Evolutionary conservation across 768 basidiomycete species (phyloP).

Genomic region (Pleurotus eryngii): DNA sequence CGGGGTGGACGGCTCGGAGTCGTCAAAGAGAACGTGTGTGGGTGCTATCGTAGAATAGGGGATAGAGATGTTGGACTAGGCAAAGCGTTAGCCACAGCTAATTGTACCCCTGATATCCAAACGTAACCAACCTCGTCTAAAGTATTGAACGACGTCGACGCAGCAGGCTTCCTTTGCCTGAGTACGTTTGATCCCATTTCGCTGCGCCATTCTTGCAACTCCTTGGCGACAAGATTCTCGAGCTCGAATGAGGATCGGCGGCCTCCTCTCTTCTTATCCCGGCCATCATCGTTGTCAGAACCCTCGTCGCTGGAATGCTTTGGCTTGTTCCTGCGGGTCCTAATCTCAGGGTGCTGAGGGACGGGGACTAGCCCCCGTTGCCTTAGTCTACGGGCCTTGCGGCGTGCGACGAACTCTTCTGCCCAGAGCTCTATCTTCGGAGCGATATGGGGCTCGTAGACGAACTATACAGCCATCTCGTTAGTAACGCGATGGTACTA

Average conservation of each 20-base stretch:
- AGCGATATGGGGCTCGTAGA: slow-evolving; percentile 69
- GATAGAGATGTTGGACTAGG: slow-evolving; percentile 42
- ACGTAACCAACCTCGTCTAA: slow-evolving; percentile 45
- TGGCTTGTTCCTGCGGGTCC: slow-evolving; percentile 12
- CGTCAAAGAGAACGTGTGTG: slow-evolving; percentile 44
- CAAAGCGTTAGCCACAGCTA: too few relatives aligned
- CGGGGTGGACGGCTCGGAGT: slow-evolving; percentile 17
- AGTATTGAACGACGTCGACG: slow-evolving; percentile 20
- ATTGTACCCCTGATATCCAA: too few relatives aligned
- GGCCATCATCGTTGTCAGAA: slow-evolving; percentile 5
- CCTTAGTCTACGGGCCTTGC: slow-evolving; percentile 29
- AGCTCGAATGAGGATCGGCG: slow-evolving; percentile 39
- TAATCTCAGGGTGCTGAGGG: slow-evolving; percentile 14
- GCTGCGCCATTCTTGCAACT: slow-evolving; percentile 52
- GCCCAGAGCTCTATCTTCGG: slow-evolving; percentile 53
- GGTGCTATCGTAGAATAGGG: slow-evolving; percentile 47
- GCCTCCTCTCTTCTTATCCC: slow-evolving; percentile 4
- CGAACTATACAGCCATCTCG: slow-evolving; percentile 38
- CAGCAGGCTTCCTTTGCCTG: slow-evolving; percentile 25
- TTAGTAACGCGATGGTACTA: slow-evolving; percentile 18
- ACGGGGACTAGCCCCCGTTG: slow-evolving; percentile 16
- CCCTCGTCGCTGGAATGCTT: slow-evolving; percentile 8
- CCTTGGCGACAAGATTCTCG: slow-evolving; percentile 46
- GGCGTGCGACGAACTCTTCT: slow-evolving; percentile 32
- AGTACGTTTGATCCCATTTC: slow-evolving; percentile 32